These are phyloP conservation scores for Backusella macrospora DNA, from an alignment of 192 early-diverging fungal species.

Conservation along the genomic window DNA sequence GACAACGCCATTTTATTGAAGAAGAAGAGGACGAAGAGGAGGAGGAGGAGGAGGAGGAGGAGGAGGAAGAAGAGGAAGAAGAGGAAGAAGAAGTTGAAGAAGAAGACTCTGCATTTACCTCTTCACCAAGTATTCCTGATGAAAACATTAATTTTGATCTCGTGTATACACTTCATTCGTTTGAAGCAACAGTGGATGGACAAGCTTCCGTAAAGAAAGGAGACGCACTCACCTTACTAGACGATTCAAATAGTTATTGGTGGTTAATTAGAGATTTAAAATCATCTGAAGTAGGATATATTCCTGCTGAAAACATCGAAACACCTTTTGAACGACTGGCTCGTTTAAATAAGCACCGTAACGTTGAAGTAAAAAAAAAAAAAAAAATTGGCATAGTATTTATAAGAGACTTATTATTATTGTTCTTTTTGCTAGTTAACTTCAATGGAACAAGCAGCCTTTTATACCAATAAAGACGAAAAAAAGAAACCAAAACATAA, in stretches of 20 bases:
- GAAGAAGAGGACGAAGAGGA: slow-evolving; percentile 35
- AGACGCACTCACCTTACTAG: slow-evolving; percentile 71
- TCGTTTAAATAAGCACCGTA: slow-evolving; percentile 71
- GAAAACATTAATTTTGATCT: slow-evolving; percentile 70
- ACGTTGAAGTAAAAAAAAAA: slow-evolving; percentile 54
- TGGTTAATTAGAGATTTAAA: slow-evolving; percentile 67
- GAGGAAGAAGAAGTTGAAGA: slow-evolving; percentile 42
- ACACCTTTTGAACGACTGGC: slow-evolving; percentile 78
- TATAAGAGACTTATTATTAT: background rate
- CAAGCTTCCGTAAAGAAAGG: slow-evolving; percentile 77
- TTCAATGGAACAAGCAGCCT: slow-evolving; percentile 54
- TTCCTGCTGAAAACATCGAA: slow-evolving; percentile 86
- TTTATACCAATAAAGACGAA: slow-evolving; percentile 18
- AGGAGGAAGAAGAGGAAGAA: slow-evolving; percentile 37
- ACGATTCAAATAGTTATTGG: slow-evolving; percentile 84
- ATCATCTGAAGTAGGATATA: slow-evolving; percentile 73
- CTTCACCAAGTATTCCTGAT: slow-evolving; percentile 47
- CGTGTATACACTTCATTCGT: slow-evolving; percentile 82
- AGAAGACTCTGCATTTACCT: slow-evolving; percentile 42
- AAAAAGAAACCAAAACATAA: slow-evolving; percentile 22
- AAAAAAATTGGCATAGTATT: background rate
- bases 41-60: slow-evolving; percentile 37
- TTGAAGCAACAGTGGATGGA: slow-evolving; percentile 79
- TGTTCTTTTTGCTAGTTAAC: slow-evolving; percentile 45
- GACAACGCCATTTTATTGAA: slow-evolving; percentile 19